These are phyloP conservation scores for Psophocarpus tetragonolobus DNA, from an alignment of 306 rosid genomes.

Conservation along the genomic window DNA sequence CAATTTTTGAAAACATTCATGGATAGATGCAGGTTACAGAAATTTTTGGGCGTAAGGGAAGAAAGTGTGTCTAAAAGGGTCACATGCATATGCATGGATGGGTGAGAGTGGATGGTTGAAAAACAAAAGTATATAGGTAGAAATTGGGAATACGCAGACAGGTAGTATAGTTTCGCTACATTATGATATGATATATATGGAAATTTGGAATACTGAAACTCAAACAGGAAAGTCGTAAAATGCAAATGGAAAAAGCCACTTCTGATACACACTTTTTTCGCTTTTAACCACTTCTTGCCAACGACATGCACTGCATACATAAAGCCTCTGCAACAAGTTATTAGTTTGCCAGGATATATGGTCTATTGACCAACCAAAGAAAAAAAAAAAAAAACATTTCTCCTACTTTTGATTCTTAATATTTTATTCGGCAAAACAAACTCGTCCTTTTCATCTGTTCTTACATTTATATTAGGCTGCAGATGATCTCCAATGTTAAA, in stretches of 20 bases:
- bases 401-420: neutral
- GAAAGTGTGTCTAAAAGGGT: no score
- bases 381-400: neutral
- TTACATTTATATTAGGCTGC: neutral
- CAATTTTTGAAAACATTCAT: no score
- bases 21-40: no score
- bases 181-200: neutral
- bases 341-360: neutral
- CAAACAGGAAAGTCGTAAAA: slow-evolving; percentile 35
- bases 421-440: neutral
- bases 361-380: neutral
- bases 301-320: slow-evolving; percentile 7
- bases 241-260: slow-evolving; percentile 37
- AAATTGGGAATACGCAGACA: neutral
- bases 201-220: neutral
- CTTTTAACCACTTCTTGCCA: slow-evolving; percentile 19
- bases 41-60: no score
- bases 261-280: slow-evolving; percentile 28
- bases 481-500: no score
- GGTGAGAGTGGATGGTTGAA: no score
- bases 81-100: no score
- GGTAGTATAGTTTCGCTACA: neutral
- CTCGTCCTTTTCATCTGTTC: no score
- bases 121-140: no score
- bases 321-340: slow-evolving; percentile 6